Conservation (phyloP, 192 early-diverging fungal species). For the Jimgerdemannia flammicorona region DNA sequence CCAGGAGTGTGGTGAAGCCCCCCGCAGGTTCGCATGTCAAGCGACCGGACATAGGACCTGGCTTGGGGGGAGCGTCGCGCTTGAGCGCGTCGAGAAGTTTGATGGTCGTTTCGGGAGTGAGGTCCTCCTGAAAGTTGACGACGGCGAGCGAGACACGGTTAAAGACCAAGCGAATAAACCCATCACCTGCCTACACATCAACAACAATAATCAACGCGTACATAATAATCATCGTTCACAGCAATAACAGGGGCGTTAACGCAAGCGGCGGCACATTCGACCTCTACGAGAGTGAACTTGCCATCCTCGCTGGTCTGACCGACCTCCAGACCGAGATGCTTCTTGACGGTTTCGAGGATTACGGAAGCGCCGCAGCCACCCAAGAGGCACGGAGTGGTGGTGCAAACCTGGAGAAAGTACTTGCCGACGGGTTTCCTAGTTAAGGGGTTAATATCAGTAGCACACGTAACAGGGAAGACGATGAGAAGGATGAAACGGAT, state of each 20-base stretch:
- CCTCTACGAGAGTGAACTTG: constrained; percentile 97
- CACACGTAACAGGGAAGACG: no score
- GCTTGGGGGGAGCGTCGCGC: constrained; percentile 69
- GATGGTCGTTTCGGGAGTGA: constrained; percentile 86
- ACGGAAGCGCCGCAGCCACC: constrained; percentile 93
- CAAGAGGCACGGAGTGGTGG: constrained; percentile 96
- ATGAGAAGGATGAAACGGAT: no score
- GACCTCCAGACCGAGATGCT: constrained; percentile 87
- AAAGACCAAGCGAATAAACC: no score
- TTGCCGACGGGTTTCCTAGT: constrained; percentile 93
- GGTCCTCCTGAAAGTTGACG: no score
- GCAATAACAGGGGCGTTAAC: constrained; percentile 97
- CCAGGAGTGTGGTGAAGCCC: constrained; percentile 78
- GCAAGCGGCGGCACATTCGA: constrained; percentile 99
- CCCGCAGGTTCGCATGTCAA: constrained; percentile 85
- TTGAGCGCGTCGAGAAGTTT: constrained; percentile 86
- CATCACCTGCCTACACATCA: no score
- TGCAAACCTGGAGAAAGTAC: constrained; percentile 98
- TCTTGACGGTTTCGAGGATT: constrained; percentile 84
- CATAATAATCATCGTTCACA: constrained; percentile 97
- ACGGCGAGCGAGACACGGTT: no score
- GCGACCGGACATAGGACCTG: constrained; percentile 84
- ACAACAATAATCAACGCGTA: constrained; percentile 42
- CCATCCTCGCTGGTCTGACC: constrained; percentile 93
- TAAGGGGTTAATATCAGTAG: no score